Conservation (phyloP, 1,284 basidiomycete species). For the Malassezia equina region DNA sequence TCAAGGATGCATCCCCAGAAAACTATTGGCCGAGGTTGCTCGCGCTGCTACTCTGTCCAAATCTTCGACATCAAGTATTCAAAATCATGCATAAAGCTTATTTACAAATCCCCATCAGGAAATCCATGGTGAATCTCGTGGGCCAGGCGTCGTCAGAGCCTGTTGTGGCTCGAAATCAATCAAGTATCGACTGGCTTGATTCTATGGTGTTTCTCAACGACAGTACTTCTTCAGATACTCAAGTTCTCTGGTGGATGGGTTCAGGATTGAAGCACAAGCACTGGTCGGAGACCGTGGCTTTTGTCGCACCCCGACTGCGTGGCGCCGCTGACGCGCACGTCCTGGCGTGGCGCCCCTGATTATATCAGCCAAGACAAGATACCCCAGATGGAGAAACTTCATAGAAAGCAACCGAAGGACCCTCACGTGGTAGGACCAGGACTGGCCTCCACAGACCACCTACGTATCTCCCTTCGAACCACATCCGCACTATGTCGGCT, state of each 20-base stretch:
- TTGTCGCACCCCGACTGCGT: not conserved
- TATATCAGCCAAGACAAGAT: not conserved
- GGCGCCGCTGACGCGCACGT: not conserved
- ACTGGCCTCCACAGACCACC: not conserved
- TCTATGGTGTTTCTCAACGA: not conserved
- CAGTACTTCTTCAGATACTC: not conserved
- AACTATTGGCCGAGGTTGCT: not conserved
- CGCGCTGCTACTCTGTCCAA: not conserved
- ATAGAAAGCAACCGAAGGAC: slow-evolving; percentile 14
- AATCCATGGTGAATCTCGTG: not conserved
- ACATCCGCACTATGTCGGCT: slow-evolving; percentile 11
- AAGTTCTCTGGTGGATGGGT: not conserved
- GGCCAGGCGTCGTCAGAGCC: not conserved
- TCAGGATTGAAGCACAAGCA: not conserved
- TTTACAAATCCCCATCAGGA: slow-evolving; percentile 6
- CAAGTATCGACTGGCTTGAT: slow-evolving; percentile 6
- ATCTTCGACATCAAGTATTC: not conserved
- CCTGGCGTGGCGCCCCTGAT: not conserved
- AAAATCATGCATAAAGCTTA: not conserved
- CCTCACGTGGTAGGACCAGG: slow-evolving; percentile 6
- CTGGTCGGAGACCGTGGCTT: not conserved
- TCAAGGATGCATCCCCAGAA: not conserved
- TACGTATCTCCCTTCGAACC: not conserved
- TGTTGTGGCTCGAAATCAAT: not conserved
- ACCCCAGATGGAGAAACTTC: not conserved